Base-by-base conservation (phyloP, 331 rosid genomes). In the Ulmus americana region DNA sequence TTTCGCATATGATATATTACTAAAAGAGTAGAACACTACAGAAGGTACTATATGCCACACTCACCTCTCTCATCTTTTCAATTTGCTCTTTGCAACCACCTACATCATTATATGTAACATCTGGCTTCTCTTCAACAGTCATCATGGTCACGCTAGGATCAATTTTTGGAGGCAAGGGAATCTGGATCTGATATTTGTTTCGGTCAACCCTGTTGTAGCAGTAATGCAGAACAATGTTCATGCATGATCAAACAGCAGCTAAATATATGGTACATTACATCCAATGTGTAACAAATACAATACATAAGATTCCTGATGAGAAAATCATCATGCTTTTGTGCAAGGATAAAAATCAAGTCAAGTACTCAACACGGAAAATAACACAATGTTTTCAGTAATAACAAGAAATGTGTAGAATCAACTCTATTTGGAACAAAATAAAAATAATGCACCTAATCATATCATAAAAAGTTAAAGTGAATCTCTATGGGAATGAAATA, bases 101-200 rank as follows among this genome's bases (percentile, higher is more conserved):
- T 59, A 91, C 96, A 74, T 91, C 97, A 54, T 91, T 91, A 70
- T 91, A 91, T 12, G 96, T 91, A 70, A 91, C 97, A 76, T 91
- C 96, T 1, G 97, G 97, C 72, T 91, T 91, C 83, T 88, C 97
- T 76, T 88, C 91, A 48, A 88, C 96, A 0, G 95, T 91, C 95
- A 91, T 88, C 95, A 91, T 88, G 46, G 96, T 85, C 47, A 91
- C 96, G 70, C 97, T 5, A 2, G 96, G 96, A 79, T 91, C 97
- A 74, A 88, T 88, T 68, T 91, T 88, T 22, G 97, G 97, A 54
- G 97, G 97, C 83, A 88, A 70, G 3, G 97, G 97, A 74, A 90
- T 90, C 78, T 94, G 99, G 76, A 92, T 92, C 80, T 92, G 98
- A 79, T 92, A 92, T 64, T 92, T 92, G 76, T 89, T 92, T 63